Conservation (phyloP, 805 yeast genomes). For the Candida vartiovaarae region DNA sequence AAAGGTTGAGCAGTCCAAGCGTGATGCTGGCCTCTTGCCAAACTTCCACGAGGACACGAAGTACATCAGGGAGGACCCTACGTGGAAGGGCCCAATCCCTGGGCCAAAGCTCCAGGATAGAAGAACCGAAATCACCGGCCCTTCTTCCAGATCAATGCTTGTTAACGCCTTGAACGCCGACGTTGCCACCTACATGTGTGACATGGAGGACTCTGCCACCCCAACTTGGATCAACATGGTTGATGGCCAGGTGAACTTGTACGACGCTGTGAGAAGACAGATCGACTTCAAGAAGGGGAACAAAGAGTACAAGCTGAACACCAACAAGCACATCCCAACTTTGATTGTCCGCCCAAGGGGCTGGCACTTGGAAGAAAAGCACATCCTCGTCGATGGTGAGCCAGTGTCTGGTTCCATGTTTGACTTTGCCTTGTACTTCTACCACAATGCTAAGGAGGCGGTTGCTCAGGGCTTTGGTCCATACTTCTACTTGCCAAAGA, state of each 20-base stretch:
- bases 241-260: slow-evolving; percentile 75
- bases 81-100: slow-evolving; percentile 69
- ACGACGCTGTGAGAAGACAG: slow-evolving; percentile 67
- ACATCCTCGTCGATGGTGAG: slow-evolving; percentile 63
- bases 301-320: slow-evolving; percentile 23
- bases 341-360: slow-evolving; percentile 84
- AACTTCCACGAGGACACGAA: slow-evolving; percentile 65
- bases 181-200: slow-evolving; percentile 81
- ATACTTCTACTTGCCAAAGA: slow-evolving; percentile 75
- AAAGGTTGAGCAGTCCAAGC: slow-evolving; percentile 47
- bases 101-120: slow-evolving; percentile 71
- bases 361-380: slow-evolving; percentile 78
- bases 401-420: slow-evolving; percentile 72
- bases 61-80: slow-evolving; percentile 60
- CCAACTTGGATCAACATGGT: slow-evolving; percentile 80
- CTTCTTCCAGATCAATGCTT: slow-evolving; percentile 79
- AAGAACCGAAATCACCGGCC: slow-evolving; percentile 80
- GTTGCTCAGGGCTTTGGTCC: slow-evolving; percentile 68
- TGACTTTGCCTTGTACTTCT: slow-evolving; percentile 75
- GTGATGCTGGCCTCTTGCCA: slow-evolving; percentile 57
- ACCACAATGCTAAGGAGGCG: slow-evolving; percentile 60
- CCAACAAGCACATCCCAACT: slow-evolving; percentile 57
- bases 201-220: slow-evolving; percentile 77
- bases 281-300: slow-evolving; percentile 44
- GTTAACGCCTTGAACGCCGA: slow-evolving; percentile 73